Evolutionary conservation across 2,329 filamentous ascomycete species (phyloP), one percentile per base, ranked within the genome.

Genomic region (Cadophora gregata): DNA sequence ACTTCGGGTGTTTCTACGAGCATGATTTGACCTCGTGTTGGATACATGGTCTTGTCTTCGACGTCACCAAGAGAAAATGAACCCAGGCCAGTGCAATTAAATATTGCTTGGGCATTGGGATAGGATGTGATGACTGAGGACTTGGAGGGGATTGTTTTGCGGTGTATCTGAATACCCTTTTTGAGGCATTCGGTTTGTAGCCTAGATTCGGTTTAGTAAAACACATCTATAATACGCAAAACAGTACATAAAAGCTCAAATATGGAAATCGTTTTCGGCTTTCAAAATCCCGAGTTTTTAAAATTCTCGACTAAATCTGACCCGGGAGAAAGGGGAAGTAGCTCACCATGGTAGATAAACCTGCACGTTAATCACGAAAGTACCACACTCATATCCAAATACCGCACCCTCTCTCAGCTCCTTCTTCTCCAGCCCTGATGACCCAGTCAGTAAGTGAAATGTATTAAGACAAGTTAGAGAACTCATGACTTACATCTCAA

Each of bases 381-480:
- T 69, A 31, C 75, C 84, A 85, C 78, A 88, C 93, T 92, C 92
- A 93, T 1, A 92, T 88, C 62, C 91, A 83, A 69, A 85, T 90
- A 85, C 45, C 94, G 80, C 63, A 89, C 86, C 53, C 89, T 86
- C 71, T 92, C 87, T 83, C 55, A 67, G 25, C 38, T 63, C 3
- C 81, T 84, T 0, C 82, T 84, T 4, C 81, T 77, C 4, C 81
- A 81, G 3, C 79, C 78, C 42, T 47, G n/a, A 47, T 5, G 6
- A 47, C 4, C 21, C 42, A 3, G 6, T 47, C 14, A 47, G 42
- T 21, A 21, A 47, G 3, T 5, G 2, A 21, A 19, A 16, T 12
- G 19, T 19, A 3, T 19, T 12, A 42, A 42, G 36, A 27, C 3
- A 16, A 12, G 4, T 33, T 27, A 19, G n/a, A 31, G n/a, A 33